phyloP scores from a whole-genome alignment of 2,329 filamentous ascomycete genomes.

The Neonectria ditissima region DNA sequence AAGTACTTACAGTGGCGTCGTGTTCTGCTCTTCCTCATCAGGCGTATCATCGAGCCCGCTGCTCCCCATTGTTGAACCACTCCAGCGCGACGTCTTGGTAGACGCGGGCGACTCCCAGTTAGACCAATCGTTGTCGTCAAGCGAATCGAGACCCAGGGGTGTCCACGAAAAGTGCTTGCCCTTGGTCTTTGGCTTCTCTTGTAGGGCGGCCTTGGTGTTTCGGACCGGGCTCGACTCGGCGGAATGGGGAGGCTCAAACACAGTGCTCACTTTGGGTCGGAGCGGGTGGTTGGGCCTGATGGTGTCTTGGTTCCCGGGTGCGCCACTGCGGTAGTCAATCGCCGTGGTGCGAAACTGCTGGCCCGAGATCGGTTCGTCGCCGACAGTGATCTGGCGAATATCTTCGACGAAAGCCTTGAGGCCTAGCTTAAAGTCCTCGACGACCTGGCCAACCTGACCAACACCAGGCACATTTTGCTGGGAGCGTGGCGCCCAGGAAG shows the following conservation, averaged over 20 bases:
- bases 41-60: slow-evolving; percentile 58
- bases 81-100: slow-evolving; percentile 70
- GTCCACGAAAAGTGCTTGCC: slow-evolving; percentile 71
- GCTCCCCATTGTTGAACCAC: slow-evolving; percentile 67
- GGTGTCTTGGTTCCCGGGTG: slow-evolving; percentile 57
- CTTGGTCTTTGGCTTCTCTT: slow-evolving; percentile 55
- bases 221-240: slow-evolving; percentile 49
- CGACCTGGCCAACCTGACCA: slow-evolving; percentile 89
- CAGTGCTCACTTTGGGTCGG: slow-evolving; percentile 57
- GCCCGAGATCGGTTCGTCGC: slow-evolving; percentile 85
- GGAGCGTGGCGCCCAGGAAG: slow-evolving; percentile 69
- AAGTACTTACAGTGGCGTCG: slow-evolving; percentile 63
- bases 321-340: slow-evolving; percentile 38
- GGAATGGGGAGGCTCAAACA: slow-evolving; percentile 54
- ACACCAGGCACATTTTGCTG: slow-evolving; percentile 59
- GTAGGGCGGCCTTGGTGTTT: slow-evolving; percentile 44
- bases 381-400: slow-evolving; percentile 92
- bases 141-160: slow-evolving; percentile 66
- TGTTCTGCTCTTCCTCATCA: slow-evolving; percentile 61
- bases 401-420: slow-evolving; percentile 97
- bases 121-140: slow-evolving; percentile 73
- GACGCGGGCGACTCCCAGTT: slow-evolving; percentile 71
- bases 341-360: slow-evolving; percentile 40
- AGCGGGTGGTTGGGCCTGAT: slow-evolving; percentile 57
- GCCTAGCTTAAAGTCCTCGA: slow-evolving; percentile 89